Evolutionary conservation across 2,329 filamentous ascomycete species (phyloP), one percentile per base, ranked within the genome.

Genomic region (Raffaelea deltoideospora): DNA sequence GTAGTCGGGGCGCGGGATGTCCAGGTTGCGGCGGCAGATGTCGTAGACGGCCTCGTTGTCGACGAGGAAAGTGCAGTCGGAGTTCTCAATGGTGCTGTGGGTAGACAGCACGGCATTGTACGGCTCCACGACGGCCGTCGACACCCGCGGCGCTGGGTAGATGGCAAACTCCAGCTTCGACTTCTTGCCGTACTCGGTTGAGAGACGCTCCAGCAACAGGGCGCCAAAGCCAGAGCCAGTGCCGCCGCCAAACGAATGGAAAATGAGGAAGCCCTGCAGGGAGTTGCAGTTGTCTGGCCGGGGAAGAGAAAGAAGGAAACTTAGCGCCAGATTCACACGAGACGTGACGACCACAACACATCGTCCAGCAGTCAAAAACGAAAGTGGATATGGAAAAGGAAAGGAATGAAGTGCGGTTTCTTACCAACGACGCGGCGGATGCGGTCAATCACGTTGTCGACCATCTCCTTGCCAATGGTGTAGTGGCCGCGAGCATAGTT

Each of bases 401-500:
- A n/a, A n/a, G n/a, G n/a, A n/a, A n/a, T n/a, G n/a, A n/a, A n/a
- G n/a, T n/a, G n/a, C n/a, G n/a, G n/a, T n/a, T n/a, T n/a, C n/a
- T 53, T 54, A 79, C 76, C 76, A 54, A 68, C 70, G 49, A 79
- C 73, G 47, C 76, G 76, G 51, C 76, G 76, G 47, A 81, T 72
- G 48, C 72, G 71, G 50, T 81, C 76, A 51, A 80, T 71, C 50
- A 80, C 76, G 48, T 59, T 68, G 54, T 81, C 76, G 38, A 79
- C 71, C 71, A 79, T 76, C 64, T 81, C 76, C 67, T 81, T 81
- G 61, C 77, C 77, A 49, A 81, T 75, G 48, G 77, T 81, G 61
- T 82, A 81, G 62, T 82, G 76, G 40, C 77, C 77, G 63, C 76
- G 76, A 48, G 77, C 77, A 52, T 81, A 82, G 67, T 82, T 82